These are phyloP conservation scores for Lepraria neglecta DNA, from an alignment of 495 filamentous ascomycete genomes.

Conservation along the genomic window DNA sequence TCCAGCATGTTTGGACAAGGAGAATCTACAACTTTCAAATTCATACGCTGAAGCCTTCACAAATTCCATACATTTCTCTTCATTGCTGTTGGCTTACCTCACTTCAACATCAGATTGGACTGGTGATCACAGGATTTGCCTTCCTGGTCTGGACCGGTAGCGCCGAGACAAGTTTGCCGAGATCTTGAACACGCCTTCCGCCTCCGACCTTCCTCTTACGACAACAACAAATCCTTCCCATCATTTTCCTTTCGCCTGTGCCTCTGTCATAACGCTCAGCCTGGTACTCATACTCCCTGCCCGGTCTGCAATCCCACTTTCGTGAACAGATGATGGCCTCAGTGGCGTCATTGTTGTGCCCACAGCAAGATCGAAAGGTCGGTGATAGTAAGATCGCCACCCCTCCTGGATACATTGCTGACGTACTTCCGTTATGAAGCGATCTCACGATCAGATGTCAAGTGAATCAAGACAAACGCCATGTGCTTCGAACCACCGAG, in stretches of 20 bases:
- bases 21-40: too few species aligned
- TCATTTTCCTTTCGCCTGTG: neutral
- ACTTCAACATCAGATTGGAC: neutral
- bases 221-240: neutral
- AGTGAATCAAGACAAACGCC: conserved; percentile 25
- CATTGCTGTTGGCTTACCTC: neutral
- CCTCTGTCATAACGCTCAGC: neutral
- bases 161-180: conserved; percentile 5
- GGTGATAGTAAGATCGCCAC: conserved; percentile 7
- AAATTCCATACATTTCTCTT: neutral
- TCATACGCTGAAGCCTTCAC: neutral
- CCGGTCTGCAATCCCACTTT: neutral
- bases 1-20: conserved; percentile 9
- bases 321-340: conserved; percentile 20
- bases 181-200: conserved; percentile 7
- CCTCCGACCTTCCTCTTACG: neutral
- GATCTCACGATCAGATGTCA: conserved; percentile 39
- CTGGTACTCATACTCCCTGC: neutral
- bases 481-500: conserved; percentile 19
- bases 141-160: conserved; percentile 1
- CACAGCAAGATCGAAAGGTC: conserved; percentile 21
- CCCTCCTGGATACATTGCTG: neutral
- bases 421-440: conserved; percentile 27
- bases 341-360: conserved; percentile 25
- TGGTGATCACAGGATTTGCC: neutral